Evolutionary conservation across 2,329 filamentous ascomycete genomes (phyloP), one percentile per base, ranked within the genome.

Genomic region (Colletotrichum abscissum): DNA sequence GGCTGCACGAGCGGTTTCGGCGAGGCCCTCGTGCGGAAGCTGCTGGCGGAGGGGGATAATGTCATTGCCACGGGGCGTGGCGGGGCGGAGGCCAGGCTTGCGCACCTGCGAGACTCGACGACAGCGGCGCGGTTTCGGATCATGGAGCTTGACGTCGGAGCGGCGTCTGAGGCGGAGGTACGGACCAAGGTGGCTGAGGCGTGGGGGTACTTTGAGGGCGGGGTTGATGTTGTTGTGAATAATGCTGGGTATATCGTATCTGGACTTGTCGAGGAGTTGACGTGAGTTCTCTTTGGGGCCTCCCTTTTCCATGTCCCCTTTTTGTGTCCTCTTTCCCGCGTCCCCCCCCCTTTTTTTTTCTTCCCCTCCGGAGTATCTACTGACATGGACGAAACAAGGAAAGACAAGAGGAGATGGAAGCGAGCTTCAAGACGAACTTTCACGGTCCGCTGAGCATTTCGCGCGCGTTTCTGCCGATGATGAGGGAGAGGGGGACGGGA

Each of bases 1-100:
- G 84, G 84, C 58, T 84, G 82, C 75, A 85, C 84, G 9, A 85
- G 81, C 62, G 84, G 84, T 24, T 86, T 86, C 49, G 85, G 84
- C 16, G 78, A 82, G 49, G 62, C 77, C 5, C 77, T 86, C 22
- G 82, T 82, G 5, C 79, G 80, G 19, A 80, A 83, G 62, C 79
- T 86, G 46, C 76, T 81, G 11, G 78, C 80, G 24, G 75, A 76
- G 2, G 84, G 83, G 0, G 83, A 86, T 57, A 81, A 82, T 19
- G 81, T 85, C 19, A 82, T 86, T 64, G 84, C 84, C 0, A 85
- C 84, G 0, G 84, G 83, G 0, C 83, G 84, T 5, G 79, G 82
- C 42, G 42, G 16, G 22, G 80, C 81, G 0, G 79, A 81, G 9
- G 58, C 35, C 12, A 81, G 76, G n/a, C 79, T 83, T 4, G 66